A percentile compares a stretch with the other conserved stretches of the same genome.
phyloP scores from a whole-genome alignment of 345 rosid species.

The Aquilaria malaccensis region DNA sequence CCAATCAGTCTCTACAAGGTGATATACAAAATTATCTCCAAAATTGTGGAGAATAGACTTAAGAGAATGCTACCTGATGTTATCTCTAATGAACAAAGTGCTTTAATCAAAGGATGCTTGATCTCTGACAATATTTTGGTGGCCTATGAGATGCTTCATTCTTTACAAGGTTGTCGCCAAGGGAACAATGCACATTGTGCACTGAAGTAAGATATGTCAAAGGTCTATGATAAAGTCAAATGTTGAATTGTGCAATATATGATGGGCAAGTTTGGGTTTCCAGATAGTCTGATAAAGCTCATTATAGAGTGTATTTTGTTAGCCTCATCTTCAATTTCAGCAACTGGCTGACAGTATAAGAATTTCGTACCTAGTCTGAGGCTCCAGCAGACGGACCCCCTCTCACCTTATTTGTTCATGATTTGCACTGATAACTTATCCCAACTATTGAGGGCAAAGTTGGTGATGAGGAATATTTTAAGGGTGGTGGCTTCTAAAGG shows the following conservation, averaged over 20 bases:
- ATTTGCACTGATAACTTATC: too few relatives aligned
- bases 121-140: neutral
- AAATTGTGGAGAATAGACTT: neutral
- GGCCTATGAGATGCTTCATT: neutral
- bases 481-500: neutral
- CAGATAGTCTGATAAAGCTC: neutral
- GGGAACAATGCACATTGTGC: neutral
- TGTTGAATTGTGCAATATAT: neutral
- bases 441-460: too few relatives aligned
- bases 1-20: neutral
- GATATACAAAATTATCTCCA: neutral
- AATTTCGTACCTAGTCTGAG: neutral
- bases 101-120: too few relatives aligned
- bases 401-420: too few relatives aligned
- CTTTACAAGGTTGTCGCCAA: too few relatives aligned
- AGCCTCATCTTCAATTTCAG: neutral
- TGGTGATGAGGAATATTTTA: too few relatives aligned
- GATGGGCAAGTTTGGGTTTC: neutral
- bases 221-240: neutral
- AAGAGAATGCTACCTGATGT: neutral
- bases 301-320: neutral
- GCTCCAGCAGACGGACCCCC: neutral
- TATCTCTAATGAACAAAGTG: too few relatives aligned
- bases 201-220: neutral
- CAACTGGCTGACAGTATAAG: neutral